Evolutionary conservation across 495 filamentous ascomycete genomes (phyloP), one percentile per base, ranked within the genome.

Genomic region (Penicillium daleae): DNA sequence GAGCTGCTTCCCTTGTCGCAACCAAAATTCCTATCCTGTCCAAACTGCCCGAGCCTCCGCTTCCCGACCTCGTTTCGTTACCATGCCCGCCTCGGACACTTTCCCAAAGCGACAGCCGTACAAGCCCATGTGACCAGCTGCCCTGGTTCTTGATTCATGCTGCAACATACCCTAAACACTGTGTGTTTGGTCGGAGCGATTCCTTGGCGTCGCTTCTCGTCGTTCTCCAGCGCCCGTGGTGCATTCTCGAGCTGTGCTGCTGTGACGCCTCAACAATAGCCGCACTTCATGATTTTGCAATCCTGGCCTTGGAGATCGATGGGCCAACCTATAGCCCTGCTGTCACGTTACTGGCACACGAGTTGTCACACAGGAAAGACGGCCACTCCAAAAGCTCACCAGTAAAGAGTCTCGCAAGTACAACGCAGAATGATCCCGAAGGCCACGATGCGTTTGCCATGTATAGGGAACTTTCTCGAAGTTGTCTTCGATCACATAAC

Each of bases 111-210:
- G 10, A 26, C 12, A 6, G 17, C 19, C 21, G 15, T 8, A 49
- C 24, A 19, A 21, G 22, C 37, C 40, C 40, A 12, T 24, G n/a
- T 19, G 44, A 57, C 19, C n/a, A 27, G 8, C 51, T 62, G 4
- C 68, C 68, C 1, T 70, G 68, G 68, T 70, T 70, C 29, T 55
- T 70, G 39, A 58, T 70, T 27, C 61, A 64, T 21, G 68, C 65
- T 0, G 49, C 65, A 21, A 59, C 21, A 29, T 62, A 58, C 12
- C n/a, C 56, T 19, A 59, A 59, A 21, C 68, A 70, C 24, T 65
- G 62, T 59, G 63, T 70, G 24, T 17, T 70, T 6, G 68, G 65
- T 8, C 56, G 31, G 0, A 37, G 40, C 7, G 54, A 59, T 21
- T 17, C 35, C 10, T 42, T 64, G 19, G 46, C 65, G 35, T 60